Evolutionary conservation across 2,329 filamentous ascomycete species (phyloP).

Genomic region (Dendryphion nanum): DNA sequence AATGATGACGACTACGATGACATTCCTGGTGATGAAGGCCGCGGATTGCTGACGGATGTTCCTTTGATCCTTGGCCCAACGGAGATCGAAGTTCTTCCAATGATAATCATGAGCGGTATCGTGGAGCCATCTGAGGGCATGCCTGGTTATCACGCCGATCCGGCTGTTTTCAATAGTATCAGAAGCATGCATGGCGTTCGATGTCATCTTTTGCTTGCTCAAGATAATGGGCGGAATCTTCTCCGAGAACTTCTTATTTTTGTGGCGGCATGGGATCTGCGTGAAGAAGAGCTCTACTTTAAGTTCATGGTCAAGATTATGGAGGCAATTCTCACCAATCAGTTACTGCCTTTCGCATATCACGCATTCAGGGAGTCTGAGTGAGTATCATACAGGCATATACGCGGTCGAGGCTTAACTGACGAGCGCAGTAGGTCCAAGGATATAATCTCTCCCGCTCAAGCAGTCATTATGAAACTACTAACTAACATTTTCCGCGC

Average conservation of each 20-base stretch:
- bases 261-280: slow-evolving; percentile 94
- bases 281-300: slow-evolving; percentile 91
- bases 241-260: slow-evolving; percentile 90
- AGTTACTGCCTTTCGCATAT: slow-evolving; percentile 87
- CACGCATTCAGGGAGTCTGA: slow-evolving; percentile 74
- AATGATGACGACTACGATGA: slow-evolving; percentile 76
- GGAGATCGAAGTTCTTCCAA: slow-evolving; percentile 92
- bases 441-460: slow-evolving; percentile 92
- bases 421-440: slow-evolving; percentile 57
- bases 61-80: slow-evolving; percentile 91
- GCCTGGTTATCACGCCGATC: slow-evolving; percentile 52
- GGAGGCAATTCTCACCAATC: slow-evolving; percentile 85
- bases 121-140: slow-evolving; percentile 72
- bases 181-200: slow-evolving; percentile 86
- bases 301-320: slow-evolving; percentile 96
- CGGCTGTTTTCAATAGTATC: slow-evolving; percentile 55
- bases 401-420: slow-evolving; percentile 7
- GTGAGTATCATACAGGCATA: slow-evolving; percentile 25
- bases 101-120: slow-evolving; percentile 96
- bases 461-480: slow-evolving; percentile 88
- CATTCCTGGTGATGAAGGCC: slow-evolving; percentile 67
- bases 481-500: slow-evolving; percentile 85
- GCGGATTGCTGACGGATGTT: slow-evolving; percentile 86
- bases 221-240: slow-evolving; percentile 87
- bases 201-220: slow-evolving; percentile 83